phyloP scores from a whole-genome alignment of 2,329 filamentous ascomycete species.

The Fusarium sp. region DNA sequence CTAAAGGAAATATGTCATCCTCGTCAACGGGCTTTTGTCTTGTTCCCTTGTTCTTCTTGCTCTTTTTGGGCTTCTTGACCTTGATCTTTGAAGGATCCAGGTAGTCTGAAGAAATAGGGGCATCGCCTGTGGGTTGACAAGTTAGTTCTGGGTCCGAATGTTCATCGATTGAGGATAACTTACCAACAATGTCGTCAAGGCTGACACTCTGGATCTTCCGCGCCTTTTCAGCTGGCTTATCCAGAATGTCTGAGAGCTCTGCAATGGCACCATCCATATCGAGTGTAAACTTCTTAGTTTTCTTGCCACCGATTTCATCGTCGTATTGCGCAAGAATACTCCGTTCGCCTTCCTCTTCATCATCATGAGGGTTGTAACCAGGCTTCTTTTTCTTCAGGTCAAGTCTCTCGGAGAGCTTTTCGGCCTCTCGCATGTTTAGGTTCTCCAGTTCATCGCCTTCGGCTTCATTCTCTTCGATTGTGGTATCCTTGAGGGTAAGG shows the following conservation, averaged over 20 bases:
- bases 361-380: conserved; percentile 85
- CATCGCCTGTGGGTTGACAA: conserved; percentile 33
- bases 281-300: conserved; percentile 87
- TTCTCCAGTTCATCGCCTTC: conserved; percentile 93
- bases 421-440: conserved; percentile 75
- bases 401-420: conserved; percentile 79
- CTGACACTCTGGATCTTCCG: conserved; percentile 79
- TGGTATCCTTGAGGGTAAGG: conserved; percentile 92
- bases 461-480: conserved; percentile 85
- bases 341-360: conserved; percentile 73
- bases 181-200: conserved; percentile 79
- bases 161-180: conserved; percentile 33
- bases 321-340: conserved; percentile 91
- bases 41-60: conserved; percentile 79
- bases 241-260: conserved; percentile 69
- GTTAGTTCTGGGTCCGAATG: conserved; percentile 19
- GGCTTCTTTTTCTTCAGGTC: conserved; percentile 91
- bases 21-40: conserved; percentile 76
- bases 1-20: conserved; percentile 67
- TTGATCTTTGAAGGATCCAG: conserved; percentile 88
- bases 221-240: conserved; percentile 63
- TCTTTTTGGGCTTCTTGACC: conserved; percentile 95
- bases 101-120: conserved; percentile 79
- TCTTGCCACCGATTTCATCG: conserved; percentile 93
- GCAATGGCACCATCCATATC: conserved; percentile 79